Evolutionary conservation across 768 basidiomycete genomes (phyloP).

Genomic region (Mycena galericulata): DNA sequence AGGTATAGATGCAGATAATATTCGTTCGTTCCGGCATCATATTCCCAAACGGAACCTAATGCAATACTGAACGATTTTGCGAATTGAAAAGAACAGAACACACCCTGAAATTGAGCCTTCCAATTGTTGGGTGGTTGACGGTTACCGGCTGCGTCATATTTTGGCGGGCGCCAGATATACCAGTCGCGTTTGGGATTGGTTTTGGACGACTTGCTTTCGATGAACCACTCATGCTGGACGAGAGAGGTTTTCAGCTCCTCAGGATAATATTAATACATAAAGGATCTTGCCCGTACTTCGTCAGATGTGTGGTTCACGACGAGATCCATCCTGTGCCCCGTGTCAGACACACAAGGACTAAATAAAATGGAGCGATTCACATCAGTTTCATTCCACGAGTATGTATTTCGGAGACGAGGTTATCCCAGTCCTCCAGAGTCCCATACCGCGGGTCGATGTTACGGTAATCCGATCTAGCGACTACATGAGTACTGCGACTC

Average conservation of each 20-base stretch:
- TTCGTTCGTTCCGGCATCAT: slow-evolving; percentile 71
- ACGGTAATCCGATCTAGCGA: slow-evolving; percentile 72
- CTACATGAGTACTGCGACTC: background rate
- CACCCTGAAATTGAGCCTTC: slow-evolving; percentile 75
- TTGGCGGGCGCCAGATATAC: slow-evolving; percentile 81
- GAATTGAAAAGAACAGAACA: slow-evolving; percentile 10
- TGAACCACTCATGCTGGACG: slow-evolving; percentile 77
- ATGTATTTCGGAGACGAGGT: slow-evolving; percentile 64
- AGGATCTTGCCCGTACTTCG: slow-evolving; percentile 54
- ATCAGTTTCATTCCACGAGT: slow-evolving; percentile 78
- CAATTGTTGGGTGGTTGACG: slow-evolving; percentile 80
- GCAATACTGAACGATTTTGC: background rate
- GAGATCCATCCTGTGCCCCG: slow-evolving; percentile 71
- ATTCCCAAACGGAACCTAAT: slow-evolving; percentile 78
- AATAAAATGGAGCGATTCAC: slow-evolving; percentile 45
- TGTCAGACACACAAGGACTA: background rate
- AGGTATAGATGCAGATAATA: slow-evolving; percentile 81
- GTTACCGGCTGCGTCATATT: slow-evolving; percentile 62
- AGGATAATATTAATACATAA: background rate
- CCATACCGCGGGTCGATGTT: slow-evolving; percentile 75
- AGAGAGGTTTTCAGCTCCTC: background rate
- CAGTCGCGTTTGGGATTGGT: slow-evolving; percentile 74
- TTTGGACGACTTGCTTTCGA: slow-evolving; percentile 63
- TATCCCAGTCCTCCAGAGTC: slow-evolving; percentile 70
- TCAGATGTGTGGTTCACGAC: slow-evolving; percentile 82